Conservation (phyloP, 2,329 filamentous ascomycete species). For the Rachicladosporium sp. region DNA sequence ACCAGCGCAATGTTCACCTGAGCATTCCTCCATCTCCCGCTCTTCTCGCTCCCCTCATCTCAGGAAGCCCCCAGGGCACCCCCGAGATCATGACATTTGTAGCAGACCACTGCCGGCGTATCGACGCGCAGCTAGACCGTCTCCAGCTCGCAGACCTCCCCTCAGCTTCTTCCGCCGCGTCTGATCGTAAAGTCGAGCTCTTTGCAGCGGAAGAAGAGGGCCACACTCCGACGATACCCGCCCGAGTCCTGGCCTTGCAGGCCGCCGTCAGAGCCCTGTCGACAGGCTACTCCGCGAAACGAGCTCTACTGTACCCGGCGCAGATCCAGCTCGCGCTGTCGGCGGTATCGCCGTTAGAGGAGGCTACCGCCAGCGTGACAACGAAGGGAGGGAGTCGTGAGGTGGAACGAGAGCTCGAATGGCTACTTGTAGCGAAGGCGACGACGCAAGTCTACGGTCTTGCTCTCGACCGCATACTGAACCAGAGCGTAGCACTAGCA, state of each 20-base stretch:
- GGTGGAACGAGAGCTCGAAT: conserved; percentile 72
- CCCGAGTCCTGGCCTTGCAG: conserved; percentile 20
- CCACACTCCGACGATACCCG: conserved; percentile 6
- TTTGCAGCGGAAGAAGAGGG: no score
- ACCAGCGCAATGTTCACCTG: no score
- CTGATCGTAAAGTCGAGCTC: no score
- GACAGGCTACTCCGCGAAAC: conserved; percentile 5
- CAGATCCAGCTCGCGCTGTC: no score
- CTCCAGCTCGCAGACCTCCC: conserved; percentile 32
- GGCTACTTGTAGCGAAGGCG: conserved; percentile 83
- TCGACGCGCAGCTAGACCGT: conserved; percentile 47
- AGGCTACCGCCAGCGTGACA: no score
- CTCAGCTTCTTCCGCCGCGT: background rate
- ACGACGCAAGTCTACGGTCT: conserved; percentile 78
- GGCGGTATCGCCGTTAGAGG: no score
- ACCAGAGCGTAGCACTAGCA: conserved; percentile 70
- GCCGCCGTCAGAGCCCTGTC: conserved; percentile 18
- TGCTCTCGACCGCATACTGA: conserved; percentile 62
- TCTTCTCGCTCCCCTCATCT: no score
- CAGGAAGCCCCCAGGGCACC: no score
- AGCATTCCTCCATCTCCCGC: no score
- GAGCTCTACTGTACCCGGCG: no score
- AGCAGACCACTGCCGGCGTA: conserved; percentile 38
- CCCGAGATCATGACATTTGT: conserved; percentile 23
- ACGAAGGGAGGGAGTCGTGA: conserved; percentile 17